These are phyloP conservation scores for Podila verticillata DNA, from an alignment of 192 early-diverging fungal species.

Conservation along the genomic window DNA sequence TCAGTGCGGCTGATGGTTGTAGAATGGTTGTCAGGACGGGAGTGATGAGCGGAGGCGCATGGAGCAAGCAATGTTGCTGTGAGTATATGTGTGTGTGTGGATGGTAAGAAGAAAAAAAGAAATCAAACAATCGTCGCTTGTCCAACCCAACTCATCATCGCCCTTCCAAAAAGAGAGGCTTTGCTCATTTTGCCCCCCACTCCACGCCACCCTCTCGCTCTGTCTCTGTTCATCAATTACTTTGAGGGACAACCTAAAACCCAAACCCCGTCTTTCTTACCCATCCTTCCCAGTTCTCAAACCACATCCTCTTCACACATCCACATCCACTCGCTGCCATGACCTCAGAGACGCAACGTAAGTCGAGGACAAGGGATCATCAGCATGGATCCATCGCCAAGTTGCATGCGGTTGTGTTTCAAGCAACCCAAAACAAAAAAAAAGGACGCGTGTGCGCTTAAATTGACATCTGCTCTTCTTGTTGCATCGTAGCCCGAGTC, in stretches of 20 bases:
- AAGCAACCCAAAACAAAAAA: background rate
- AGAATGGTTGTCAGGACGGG: background rate
- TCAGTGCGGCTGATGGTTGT: background rate
- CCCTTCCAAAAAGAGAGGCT: too few relatives aligned
- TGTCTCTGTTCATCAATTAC: too few relatives aligned
- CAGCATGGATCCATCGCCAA: background rate
- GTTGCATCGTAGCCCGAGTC: conserved; percentile 13
- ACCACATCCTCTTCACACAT: background rate
- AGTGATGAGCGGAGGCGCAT: too few relatives aligned
- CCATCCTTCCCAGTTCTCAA: background rate
- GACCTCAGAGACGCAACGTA: conserved; percentile 25
- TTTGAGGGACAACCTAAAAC: too few relatives aligned
- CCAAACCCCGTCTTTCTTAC: background rate
- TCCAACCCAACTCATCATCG: too few relatives aligned
- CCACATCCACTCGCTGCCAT: background rate
- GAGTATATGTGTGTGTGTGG: too few relatives aligned
- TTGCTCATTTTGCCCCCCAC: too few relatives aligned
- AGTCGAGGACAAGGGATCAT: background rate
- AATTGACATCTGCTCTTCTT: background rate
- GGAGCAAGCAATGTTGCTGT: too few relatives aligned
- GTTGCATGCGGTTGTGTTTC: background rate
- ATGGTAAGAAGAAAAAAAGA: too few relatives aligned
- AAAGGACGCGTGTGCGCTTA: background rate
- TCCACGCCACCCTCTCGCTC: too few relatives aligned
- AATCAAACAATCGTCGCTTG: too few relatives aligned